Evolutionary conservation across 352 stramenopile genomes (phyloP).

Genomic region (Saprolegnia parasitica): DNA sequence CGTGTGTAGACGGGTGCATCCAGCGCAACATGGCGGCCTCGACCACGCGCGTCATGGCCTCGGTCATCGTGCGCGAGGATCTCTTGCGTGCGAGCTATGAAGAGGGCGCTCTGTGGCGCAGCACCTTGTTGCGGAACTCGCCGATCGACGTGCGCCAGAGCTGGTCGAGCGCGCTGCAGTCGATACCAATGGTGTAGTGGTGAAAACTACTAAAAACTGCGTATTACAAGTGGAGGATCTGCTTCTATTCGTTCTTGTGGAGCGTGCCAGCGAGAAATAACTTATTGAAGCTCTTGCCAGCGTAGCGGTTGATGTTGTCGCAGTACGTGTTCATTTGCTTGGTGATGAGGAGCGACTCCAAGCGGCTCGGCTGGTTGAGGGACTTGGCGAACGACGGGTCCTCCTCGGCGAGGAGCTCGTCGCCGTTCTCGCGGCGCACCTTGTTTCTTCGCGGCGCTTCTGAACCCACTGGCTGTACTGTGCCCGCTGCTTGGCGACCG

Average conservation of each 20-base stretch:
- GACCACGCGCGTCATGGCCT: not conserved
- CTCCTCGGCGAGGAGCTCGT: conserved; percentile 71
- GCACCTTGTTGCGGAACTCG: conserved; percentile 3
- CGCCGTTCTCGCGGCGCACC: conserved; percentile 64
- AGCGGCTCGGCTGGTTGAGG: conserved; percentile 78
- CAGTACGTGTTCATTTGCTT: conserved; percentile 93
- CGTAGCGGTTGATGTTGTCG: conserved; percentile 89
- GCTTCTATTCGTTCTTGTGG: conserved; percentile 47
- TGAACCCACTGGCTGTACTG: conserved; percentile 84
- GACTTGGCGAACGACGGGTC: conserved; percentile 84
- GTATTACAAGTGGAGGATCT: conserved; percentile 1
- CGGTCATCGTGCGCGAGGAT: conserved; percentile 3
- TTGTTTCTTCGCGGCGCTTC: conserved; percentile 88
- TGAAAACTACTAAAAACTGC: not conserved
- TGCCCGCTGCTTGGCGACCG: conserved; percentile 76
- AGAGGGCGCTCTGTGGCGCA: not conserved
- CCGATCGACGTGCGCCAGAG: conserved; percentile 20
- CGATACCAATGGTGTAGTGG: not conserved
- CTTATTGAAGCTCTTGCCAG: conserved; percentile 88
- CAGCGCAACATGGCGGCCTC: conserved; percentile 8
- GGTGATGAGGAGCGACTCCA: conserved; percentile 85
- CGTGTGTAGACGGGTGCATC: conserved; percentile 12
- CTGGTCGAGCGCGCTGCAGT: conserved; percentile 10
- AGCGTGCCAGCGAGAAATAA: conserved; percentile 87
- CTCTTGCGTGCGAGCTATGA: not conserved